Percentiles rank a stretch among this genome's conserved stretches.
Conservation (phyloP, 1,284 basidiomycete genomes). For the Leccinum proliferum region DNA sequence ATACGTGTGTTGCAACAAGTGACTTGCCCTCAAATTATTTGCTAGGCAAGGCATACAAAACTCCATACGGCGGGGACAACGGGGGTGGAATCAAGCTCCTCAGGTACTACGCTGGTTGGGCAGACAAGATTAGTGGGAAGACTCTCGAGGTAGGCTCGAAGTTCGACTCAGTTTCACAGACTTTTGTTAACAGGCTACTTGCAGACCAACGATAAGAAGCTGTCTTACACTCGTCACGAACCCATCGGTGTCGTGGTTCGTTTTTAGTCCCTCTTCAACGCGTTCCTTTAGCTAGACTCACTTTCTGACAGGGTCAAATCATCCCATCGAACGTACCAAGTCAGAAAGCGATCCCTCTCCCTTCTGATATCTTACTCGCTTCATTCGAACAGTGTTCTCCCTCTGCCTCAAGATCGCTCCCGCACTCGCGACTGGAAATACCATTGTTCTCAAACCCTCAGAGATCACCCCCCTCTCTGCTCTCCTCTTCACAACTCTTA, state of each 20-base stretch:
- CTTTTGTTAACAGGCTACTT: background rate
- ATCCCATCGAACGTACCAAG: slow-evolving; percentile 10
- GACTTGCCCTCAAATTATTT: background rate
- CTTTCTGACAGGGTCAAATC: slow-evolving; percentile 6
- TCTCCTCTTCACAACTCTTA: slow-evolving; percentile 16
- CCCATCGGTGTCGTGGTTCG: slow-evolving; percentile 12
- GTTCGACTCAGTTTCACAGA: background rate
- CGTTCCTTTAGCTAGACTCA: background rate
- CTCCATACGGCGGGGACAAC: slow-evolving; percentile 48
- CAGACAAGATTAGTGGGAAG: slow-evolving; percentile 56
- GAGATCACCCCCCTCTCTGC: slow-evolving; percentile 60
- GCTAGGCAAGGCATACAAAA: slow-evolving; percentile 43
- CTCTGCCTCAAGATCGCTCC: slow-evolving; percentile 67
- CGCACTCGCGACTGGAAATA: slow-evolving; percentile 65
- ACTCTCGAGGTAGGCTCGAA: slow-evolving; percentile 32
- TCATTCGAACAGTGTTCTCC: slow-evolving; percentile 33
- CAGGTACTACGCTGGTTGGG: slow-evolving; percentile 33
- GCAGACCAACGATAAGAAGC: slow-evolving; percentile 7
- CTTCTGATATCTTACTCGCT: background rate
- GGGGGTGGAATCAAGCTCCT: slow-evolving; percentile 41
- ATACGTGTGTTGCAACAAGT: background rate
- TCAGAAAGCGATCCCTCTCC: background rate
- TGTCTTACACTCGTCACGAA: slow-evolving; percentile 11
- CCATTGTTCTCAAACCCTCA: slow-evolving; percentile 67
- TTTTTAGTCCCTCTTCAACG: background rate